phyloP scores from a whole-genome alignment of 2,329 filamentous ascomycete genomes.

The Uncinocarpus reesii region DNA sequence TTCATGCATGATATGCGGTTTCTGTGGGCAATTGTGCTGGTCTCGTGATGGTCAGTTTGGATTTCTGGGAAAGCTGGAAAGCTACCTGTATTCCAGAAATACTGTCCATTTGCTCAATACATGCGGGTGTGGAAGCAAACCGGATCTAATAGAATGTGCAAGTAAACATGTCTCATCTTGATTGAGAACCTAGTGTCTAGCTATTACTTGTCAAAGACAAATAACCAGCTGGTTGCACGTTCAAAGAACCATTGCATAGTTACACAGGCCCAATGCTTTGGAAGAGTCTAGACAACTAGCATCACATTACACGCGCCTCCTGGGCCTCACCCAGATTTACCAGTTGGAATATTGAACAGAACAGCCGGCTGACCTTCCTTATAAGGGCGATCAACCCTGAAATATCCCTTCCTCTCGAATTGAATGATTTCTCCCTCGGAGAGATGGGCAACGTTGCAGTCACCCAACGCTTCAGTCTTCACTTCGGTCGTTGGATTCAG shows the following conservation, averaged over 20 bases:
- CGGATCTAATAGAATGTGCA: too few relatives aligned
- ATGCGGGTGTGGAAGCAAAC: too few relatives aligned
- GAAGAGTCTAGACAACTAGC: background rate
- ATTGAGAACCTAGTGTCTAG: too few relatives aligned
- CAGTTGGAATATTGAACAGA: slow-evolving; percentile 61
- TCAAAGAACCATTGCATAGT: background rate
- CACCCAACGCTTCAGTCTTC: slow-evolving; percentile 64
- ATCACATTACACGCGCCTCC: too few relatives aligned
- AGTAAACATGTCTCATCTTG: too few relatives aligned
- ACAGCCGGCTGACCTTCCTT: slow-evolving; percentile 50
- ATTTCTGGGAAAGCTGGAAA: background rate
- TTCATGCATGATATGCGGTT: too few relatives aligned
- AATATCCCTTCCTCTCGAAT: slow-evolving; percentile 88
- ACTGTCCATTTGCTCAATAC: too few relatives aligned
- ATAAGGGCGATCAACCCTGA: slow-evolving; percentile 62
- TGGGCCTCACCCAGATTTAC: slow-evolving; percentile 35
- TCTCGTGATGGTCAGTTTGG: background rate
- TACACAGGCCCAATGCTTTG: background rate
- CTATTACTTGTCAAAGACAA: too few relatives aligned
- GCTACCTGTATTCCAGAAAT: background rate
- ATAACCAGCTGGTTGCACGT: too few relatives aligned
- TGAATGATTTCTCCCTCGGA: slow-evolving; percentile 89
- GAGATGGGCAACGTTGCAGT: slow-evolving; percentile 66
- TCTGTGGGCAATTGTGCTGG: background rate
- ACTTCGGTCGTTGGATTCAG: slow-evolving; percentile 66